Base-by-base conservation (phyloP, 176 grass and related monocot genomes). In the Lolium rigidum region DNA sequence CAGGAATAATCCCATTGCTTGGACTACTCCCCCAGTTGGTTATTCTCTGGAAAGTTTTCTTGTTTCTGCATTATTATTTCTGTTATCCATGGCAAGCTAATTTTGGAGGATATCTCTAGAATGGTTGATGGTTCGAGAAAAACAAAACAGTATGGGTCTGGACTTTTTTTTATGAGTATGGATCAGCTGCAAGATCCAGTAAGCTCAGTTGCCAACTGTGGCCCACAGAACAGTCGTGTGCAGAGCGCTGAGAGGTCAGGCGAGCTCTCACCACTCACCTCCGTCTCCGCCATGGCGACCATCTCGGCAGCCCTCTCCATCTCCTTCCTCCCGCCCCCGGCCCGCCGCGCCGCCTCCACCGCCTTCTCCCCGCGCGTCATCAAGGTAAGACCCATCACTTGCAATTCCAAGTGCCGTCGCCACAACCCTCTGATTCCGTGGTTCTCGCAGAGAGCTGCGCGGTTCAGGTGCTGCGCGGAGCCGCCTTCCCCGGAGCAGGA, bases 281-380 rank as follows among this genome's bases (percentile, higher is more conserved):
- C 47, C 18, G 78, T 17, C 80, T 74, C 82, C 82, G 86, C 84
- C 68, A 92, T 92, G 90, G 87, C 90, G 87, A 89, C 79, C 67
- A 86, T 92, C 79, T 86, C 87, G 20, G 73, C 84, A 0, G 62
- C 87, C 58, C 67, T 89, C 74, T 63, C 90, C 74, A 3, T 86
- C 83, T 81, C 90, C 65, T 63, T 88, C 73, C 74, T 70, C 49
- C 90, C 62, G 47, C 47, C 82, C 2, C 17, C 70, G 6, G 26
- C 79, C 61, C 82, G 79, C 74, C 9, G 48, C 56, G 56, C 84
- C 64, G 13, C 37, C 2, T 57, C 64, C 37, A 2, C 48, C 14
- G 7, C 47, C 18, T 12, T 20, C 16, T 55, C 65, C 43, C 47
- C 79, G 46, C 87, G 73, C 41, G 10, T 63, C 80, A 89, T 63